Percentiles rank a stretch among this genome's conserved stretches.
These are phyloP conservation scores for Phytopythium kandeliae DNA, from an alignment of 352 stramenopile genomes.

Conservation along the genomic window DNA sequence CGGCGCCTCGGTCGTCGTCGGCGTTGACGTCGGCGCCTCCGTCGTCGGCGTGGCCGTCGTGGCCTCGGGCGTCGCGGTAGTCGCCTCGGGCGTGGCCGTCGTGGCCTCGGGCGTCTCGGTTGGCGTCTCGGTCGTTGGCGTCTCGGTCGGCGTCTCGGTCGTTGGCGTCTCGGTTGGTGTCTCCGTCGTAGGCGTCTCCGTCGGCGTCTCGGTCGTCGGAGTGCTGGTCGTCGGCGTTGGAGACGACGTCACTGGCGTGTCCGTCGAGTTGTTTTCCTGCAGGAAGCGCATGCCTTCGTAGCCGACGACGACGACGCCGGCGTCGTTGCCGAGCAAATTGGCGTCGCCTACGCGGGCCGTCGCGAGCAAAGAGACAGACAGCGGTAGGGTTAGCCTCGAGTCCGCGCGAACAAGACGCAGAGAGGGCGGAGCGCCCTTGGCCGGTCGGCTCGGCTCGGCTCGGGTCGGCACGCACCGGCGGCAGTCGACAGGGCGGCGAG, in stretches of 20 bases:
- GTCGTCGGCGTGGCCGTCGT: slow-evolving; percentile 12
- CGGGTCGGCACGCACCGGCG: neutral
- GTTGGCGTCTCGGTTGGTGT: slow-evolving; percentile 18
- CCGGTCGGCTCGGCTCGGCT: no score
- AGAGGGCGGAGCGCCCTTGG: no score
- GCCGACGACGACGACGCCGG: neutral
- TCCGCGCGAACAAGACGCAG: no score
- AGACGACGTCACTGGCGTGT: slow-evolving; percentile 9
- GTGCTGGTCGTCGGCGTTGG: slow-evolving; percentile 12
- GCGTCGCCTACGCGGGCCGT: no score
- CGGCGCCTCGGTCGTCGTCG: neutral
- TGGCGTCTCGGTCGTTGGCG: slow-evolving; percentile 20
- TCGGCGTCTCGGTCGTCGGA: slow-evolving; percentile 8
- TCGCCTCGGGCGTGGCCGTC: slow-evolving; percentile 9
- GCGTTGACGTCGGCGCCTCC: slow-evolving; percentile 12
- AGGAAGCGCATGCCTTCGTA: slow-evolving; percentile 3
- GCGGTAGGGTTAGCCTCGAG: no score
- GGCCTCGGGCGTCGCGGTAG: slow-evolving; percentile 10
- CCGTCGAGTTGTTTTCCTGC: slow-evolving; percentile 7
- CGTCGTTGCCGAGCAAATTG: neutral
- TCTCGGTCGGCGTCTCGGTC: slow-evolving; percentile 14
- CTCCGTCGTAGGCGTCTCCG: slow-evolving; percentile 4
- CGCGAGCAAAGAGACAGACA: no score
- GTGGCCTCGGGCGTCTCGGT: slow-evolving; percentile 10
- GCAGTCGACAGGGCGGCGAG: neutral